Conservation (phyloP, 805 yeast genomes). For the Monosporozyma aquatica region DNA sequence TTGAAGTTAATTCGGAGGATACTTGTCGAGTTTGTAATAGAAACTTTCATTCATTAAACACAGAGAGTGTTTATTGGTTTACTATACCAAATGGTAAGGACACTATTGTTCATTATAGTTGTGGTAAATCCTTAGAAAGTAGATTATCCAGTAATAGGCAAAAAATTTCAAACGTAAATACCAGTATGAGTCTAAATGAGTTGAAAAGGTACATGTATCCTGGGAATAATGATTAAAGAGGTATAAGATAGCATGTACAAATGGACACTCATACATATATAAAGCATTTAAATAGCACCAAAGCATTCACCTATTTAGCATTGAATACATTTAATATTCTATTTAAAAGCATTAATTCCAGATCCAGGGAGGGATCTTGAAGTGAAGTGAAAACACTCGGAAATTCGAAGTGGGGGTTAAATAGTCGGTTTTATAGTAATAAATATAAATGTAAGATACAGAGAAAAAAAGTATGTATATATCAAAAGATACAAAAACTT, state of each 20-base stretch:
- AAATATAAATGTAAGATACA: neutral
- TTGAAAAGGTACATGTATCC: neutral
- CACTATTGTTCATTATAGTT: constrained; percentile 20
- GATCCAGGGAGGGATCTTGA: too few relatives aligned
- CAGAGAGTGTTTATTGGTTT: constrained; percentile 17
- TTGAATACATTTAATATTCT: too few relatives aligned
- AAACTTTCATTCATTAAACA: constrained; percentile 12
- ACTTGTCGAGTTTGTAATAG: constrained; percentile 55
- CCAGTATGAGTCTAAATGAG: neutral
- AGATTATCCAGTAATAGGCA: constrained; percentile 8
- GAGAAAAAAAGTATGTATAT: neutral
- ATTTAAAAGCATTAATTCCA: too few relatives aligned
- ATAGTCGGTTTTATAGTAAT: neutral
- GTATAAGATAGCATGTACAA: too few relatives aligned
- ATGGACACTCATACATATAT: too few relatives aligned
- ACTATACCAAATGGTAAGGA: constrained; percentile 10
- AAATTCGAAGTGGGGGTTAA: too few relatives aligned
- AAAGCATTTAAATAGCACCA: too few relatives aligned
- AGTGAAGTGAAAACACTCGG: too few relatives aligned
- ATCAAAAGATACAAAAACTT: too few relatives aligned
- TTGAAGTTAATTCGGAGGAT: constrained; percentile 35
- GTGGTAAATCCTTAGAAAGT: constrained; percentile 19
- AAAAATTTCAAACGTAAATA: constrained; percentile 7
- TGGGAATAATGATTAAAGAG: neutral
- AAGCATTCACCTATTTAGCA: too few relatives aligned